Evolutionary conservation across 2,329 filamentous ascomycete genomes (phyloP).

Genomic region (Sclerotinia borealis): DNA sequence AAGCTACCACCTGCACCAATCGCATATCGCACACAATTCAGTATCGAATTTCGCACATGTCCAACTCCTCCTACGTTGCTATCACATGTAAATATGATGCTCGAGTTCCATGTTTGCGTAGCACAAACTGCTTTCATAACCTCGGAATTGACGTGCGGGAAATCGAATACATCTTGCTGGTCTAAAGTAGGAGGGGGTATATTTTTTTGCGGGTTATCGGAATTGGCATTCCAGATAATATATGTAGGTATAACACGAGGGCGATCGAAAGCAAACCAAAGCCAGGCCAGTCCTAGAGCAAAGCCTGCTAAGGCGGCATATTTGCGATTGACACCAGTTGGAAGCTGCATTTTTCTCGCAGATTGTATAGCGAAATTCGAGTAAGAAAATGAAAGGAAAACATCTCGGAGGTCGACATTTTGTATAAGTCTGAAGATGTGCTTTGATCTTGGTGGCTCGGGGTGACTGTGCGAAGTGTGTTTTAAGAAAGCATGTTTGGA

Average conservation of each 20-base stretch:
- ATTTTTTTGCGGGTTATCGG: not conserved
- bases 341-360: slow-evolving; percentile 2
- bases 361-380: not conserved
- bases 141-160: slow-evolving; percentile 33
- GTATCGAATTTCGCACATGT: slow-evolving; percentile 38
- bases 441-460: slow-evolving; percentile 10
- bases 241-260: slow-evolving; percentile 12
- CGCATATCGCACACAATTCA: slow-evolving; percentile 38
- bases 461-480: slow-evolving; percentile 11
- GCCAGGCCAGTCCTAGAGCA: slow-evolving; percentile 19
- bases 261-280: slow-evolving; percentile 23
- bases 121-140: slow-evolving; percentile 34
- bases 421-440: slow-evolving; percentile 4
- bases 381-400: not conserved
- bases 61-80: slow-evolving; percentile 37
- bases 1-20: slow-evolving; percentile 35
- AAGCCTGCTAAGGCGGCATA: slow-evolving; percentile 19
- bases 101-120: slow-evolving; percentile 31
- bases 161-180: slow-evolving; percentile 32
- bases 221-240: slow-evolving; percentile 11
- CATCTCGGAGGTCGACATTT: slow-evolving; percentile 1
- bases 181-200: not conserved
- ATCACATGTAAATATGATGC: slow-evolving; percentile 37
- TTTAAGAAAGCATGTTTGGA: slow-evolving; percentile 7
- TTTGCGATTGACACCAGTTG: slow-evolving; percentile 17